phyloP scores from a whole-genome alignment of 306 rosid species.

The Senna tora region DNA sequence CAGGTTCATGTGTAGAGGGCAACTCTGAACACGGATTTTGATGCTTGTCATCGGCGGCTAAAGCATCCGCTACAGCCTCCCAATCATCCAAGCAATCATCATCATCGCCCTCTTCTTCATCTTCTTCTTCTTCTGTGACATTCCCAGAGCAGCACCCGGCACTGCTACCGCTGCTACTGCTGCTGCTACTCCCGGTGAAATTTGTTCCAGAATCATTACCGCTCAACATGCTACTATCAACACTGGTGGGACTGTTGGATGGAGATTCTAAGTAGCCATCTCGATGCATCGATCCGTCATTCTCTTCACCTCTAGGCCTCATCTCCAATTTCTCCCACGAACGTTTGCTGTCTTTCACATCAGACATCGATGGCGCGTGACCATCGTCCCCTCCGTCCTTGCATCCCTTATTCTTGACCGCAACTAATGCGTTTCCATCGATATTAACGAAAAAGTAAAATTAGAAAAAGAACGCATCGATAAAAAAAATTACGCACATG shows the following conservation, averaged over 20 bases:
- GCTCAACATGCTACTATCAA: slow-evolving; percentile 55
- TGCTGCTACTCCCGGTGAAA: slow-evolving; percentile 70
- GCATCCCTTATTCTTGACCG: slow-evolving; percentile 62
- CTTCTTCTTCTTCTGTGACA: slow-evolving; percentile 60
- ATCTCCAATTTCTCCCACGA: slow-evolving; percentile 58
- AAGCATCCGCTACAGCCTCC: slow-evolving; percentile 98
- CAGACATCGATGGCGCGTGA: slow-evolving; percentile 31
- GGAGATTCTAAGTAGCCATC: slow-evolving; percentile 69
- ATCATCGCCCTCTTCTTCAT: slow-evolving; percentile 68
- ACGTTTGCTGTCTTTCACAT: slow-evolving; percentile 39
- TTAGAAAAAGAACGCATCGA: slow-evolving; percentile 14
- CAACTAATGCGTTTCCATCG: slow-evolving; percentile 53
- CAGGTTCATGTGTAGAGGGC: slow-evolving; percentile 39
- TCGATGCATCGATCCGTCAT: slow-evolving; percentile 53
- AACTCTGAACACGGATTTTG: slow-evolving; percentile 46
- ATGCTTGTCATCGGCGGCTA: slow-evolving; percentile 79
- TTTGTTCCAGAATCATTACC: slow-evolving; percentile 75
- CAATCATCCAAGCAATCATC: slow-evolving; percentile 97
- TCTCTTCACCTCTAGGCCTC: slow-evolving; percentile 53
- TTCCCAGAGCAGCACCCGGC: slow-evolving; percentile 86
- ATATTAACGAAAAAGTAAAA: slow-evolving; percentile 31
- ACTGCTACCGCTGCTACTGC: slow-evolving; percentile 68
- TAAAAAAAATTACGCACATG: background rate
- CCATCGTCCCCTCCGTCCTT: slow-evolving; percentile 56
- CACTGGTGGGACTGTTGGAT: slow-evolving; percentile 66